These are phyloP conservation scores for Pyrenophora graminea DNA, from an alignment of 2,329 filamentous ascomycete genomes.

Conservation along the genomic window DNA sequence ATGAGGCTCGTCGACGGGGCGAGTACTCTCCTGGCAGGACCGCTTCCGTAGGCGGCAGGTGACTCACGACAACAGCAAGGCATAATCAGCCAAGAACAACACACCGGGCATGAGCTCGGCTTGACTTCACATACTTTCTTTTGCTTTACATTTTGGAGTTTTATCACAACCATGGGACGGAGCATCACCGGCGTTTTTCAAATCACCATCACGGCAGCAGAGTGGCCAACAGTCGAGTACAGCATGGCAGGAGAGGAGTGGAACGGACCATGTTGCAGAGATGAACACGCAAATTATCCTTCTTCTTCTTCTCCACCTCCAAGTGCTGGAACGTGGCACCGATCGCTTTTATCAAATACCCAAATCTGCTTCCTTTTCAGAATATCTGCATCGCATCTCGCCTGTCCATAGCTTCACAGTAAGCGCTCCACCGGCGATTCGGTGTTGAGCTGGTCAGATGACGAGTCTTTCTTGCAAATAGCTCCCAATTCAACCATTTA, in stretches of 20 bases:
- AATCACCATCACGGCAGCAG: conserved; percentile 24
- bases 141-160: conserved; percentile 16
- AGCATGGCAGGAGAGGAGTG: conserved; percentile 2
- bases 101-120: not conserved
- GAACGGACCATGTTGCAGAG: conserved; percentile 12
- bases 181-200: conserved; percentile 41
- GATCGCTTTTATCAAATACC: conserved; percentile 34
- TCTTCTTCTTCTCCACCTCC: conserved; percentile 33
- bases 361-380: conserved; percentile 8
- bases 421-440: conserved; percentile 32
- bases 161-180: conserved; percentile 16
- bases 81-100: conserved; percentile 4
- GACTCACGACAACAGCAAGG: conserved; percentile 28
- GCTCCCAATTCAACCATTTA: conserved; percentile 5
- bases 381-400: conserved; percentile 25
- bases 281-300: conserved; percentile 23
- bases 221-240: conserved; percentile 7
- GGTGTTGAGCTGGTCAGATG: conserved; percentile 41
- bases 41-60: conserved; percentile 38
- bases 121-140: not conserved
- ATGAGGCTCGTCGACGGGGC: conserved; percentile 48
- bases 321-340: conserved; percentile 44
- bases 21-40: conserved; percentile 39
- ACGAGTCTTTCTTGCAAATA: conserved; percentile 21
- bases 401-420: conserved; percentile 33